phyloP scores from a whole-genome alignment of 1,284 basidiomycete species.

The Amylostereum areolatum region DNA sequence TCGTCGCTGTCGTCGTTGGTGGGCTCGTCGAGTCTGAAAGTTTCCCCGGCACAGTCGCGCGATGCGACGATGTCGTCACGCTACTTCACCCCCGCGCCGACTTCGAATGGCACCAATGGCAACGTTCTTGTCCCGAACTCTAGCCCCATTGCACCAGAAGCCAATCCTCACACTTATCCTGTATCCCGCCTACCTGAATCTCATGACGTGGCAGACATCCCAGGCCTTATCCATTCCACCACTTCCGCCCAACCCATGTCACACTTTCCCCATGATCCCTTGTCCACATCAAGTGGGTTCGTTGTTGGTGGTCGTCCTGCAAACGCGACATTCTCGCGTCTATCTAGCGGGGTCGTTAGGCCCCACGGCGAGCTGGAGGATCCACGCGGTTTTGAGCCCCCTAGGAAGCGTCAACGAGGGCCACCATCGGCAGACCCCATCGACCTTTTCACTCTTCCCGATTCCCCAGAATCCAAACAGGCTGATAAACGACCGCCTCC shows the following conservation, averaged over 20 bases:
- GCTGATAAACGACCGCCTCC: slow-evolving; percentile 43
- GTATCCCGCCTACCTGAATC: not conserved
- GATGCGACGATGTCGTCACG: slow-evolving; percentile 44
- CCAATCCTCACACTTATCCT: slow-evolving; percentile 8
- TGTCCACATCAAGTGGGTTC: slow-evolving; percentile 58
- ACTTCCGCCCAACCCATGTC: slow-evolving; percentile 29
- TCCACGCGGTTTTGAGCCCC: slow-evolving; percentile 49
- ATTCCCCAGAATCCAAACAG: slow-evolving; percentile 51
- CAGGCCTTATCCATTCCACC: slow-evolving; percentile 29
- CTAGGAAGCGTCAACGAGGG: slow-evolving; percentile 63
- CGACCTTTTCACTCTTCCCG: slow-evolving; percentile 38
- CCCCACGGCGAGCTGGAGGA: slow-evolving; percentile 30
- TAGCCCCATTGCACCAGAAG: slow-evolving; percentile 13
- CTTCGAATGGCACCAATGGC: slow-evolving; percentile 20
- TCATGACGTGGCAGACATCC: slow-evolving; percentile 18
- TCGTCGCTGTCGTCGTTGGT: slow-evolving; percentile 3
- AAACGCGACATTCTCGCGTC: slow-evolving; percentile 45
- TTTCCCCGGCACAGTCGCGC: slow-evolving; percentile 47
- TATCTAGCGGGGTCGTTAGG: slow-evolving; percentile 28
- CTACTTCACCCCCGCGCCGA: slow-evolving; percentile 33
- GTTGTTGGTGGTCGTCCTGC: slow-evolving; percentile 31
- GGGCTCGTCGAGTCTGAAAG: not conserved
- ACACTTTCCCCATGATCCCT: slow-evolving; percentile 39
- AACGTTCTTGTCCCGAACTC: slow-evolving; percentile 1
- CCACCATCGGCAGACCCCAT: slow-evolving; percentile 31